Base-by-base conservation (phyloP, 2,329 filamentous ascomycete species). In the Alternaria hordeiaustralica region DNA sequence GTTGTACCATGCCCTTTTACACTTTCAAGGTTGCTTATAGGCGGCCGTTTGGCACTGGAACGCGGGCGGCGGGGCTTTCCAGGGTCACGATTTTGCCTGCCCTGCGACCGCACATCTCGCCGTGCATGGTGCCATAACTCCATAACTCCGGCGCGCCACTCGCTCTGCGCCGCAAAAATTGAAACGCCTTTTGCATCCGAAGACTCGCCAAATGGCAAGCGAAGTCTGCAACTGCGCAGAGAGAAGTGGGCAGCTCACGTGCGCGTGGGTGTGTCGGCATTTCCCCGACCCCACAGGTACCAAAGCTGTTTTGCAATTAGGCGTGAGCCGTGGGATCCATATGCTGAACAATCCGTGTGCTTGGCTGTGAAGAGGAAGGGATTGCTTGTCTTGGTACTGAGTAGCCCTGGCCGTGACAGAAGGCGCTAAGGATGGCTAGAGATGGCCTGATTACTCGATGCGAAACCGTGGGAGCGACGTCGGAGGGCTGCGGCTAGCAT, bases 331-430 rank as follows among this genome's bases (percentile, higher is more conserved):
- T 61, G 61, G 63, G 63, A 66, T 62, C 33, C 43, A 30, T 28
- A 51, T 65, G 68, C 66, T 69, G 66, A 69, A 62, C 65, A 69
- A 69, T 63, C 64, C 49, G 47, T 12, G n/a, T 57, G 47, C 47
- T 45, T 60, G 55, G 46, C 60, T 33, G 20, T 33, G 12, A 21
- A 45, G 33, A 25, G 20, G 47, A 51, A 51, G 41, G 41, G 20
- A 28, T 53, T 55, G 57, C 57, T 55, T 26, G 49, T 55, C 50
- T 47, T 30, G 20, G 28, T 11, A 33, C 28, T 15, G 49, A 36
- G 49, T 36, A 53, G 26, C 30, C 45, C 51, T 54, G 53, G 50
- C 33, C 44, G 44, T 50, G 51, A 43, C 30, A 43, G 30, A 21
- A 41, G 21, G 44, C 55, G 45, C 55, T 58, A 51, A 46, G 28